These are phyloP conservation scores for Aspergillus alliaceus DNA, from an alignment of 2,329 filamentous ascomycete genomes.

Conservation along the genomic window DNA sequence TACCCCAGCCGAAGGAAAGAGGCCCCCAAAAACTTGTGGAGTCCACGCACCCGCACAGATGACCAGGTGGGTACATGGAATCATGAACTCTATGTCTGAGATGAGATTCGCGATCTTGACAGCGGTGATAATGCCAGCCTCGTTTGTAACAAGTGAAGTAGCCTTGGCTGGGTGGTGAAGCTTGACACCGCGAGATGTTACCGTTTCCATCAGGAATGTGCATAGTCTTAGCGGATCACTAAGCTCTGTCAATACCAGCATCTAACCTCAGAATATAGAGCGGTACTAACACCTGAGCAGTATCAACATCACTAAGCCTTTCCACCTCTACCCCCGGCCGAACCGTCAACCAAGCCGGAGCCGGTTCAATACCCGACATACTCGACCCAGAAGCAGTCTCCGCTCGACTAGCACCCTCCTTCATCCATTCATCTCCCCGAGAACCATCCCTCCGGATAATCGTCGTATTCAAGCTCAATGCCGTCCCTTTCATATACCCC, in stretches of 20 bases:
- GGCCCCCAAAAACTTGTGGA: slow-evolving; percentile 58
- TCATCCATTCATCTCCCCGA: slow-evolving; percentile 65
- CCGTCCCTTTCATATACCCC: slow-evolving; percentile 61
- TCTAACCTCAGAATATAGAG: not conserved
- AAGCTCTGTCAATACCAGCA: not conserved
- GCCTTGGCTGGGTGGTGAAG: slow-evolving; percentile 65
- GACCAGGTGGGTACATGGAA: slow-evolving; percentile 66
- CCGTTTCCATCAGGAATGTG: slow-evolving; percentile 62
- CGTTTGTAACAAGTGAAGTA: slow-evolving; percentile 53
- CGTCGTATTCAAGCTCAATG: slow-evolving; percentile 53
- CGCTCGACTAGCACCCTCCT: slow-evolving; percentile 63
- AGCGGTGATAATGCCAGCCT: slow-evolving; percentile 51
- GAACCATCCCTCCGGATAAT: slow-evolving; percentile 40
- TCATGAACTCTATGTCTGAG: slow-evolving; percentile 20
- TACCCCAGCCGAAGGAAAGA: slow-evolving; percentile 60
- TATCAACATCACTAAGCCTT: slow-evolving; percentile 60
- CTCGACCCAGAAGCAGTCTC: slow-evolving; percentile 47
- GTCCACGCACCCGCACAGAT: slow-evolving; percentile 74
- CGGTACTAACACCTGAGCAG: slow-evolving; percentile 61
- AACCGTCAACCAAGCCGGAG: slow-evolving; percentile 61
- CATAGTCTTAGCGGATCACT: slow-evolving; percentile 69
- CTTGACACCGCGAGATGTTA: slow-evolving; percentile 60
- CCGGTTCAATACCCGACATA: slow-evolving; percentile 34
- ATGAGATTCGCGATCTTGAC: slow-evolving; percentile 51
- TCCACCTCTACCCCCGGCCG: slow-evolving; percentile 58